phyloP scores from a whole-genome alignment of 805 yeast genomes.

The Pichia ethanolica region DNA sequence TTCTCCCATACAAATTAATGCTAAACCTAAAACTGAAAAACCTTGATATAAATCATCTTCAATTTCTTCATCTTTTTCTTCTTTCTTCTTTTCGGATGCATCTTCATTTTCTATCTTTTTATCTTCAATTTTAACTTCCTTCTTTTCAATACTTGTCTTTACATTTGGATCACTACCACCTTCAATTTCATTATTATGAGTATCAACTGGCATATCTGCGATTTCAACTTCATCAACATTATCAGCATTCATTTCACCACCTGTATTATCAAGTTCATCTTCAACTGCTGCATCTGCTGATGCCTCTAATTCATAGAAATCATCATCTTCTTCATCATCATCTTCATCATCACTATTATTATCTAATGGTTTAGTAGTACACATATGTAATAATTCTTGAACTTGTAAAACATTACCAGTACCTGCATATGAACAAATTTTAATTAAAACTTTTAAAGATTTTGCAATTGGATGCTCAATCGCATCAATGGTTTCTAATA shows the following conservation, averaged over 20 bases:
- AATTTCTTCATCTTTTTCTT: constrained; percentile 28
- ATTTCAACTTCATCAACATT: constrained; percentile 26
- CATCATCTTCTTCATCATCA: constrained; percentile 37
- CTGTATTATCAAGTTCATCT: constrained; percentile 17
- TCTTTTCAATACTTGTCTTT: neutral
- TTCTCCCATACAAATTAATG: constrained; percentile 94
- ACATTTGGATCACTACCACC: constrained; percentile 14
- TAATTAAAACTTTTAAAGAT: constrained; percentile 81
- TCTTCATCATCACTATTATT: constrained; percentile 53
- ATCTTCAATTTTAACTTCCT: constrained; percentile 13
- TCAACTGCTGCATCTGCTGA: constrained; percentile 17
- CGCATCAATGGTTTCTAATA: constrained; percentile 86
- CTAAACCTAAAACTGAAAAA: constrained; percentile 90
- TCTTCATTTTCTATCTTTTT: no score
- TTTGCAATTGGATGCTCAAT: constrained; percentile 91
- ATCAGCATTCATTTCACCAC: constrained; percentile 20
- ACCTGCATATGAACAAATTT: constrained; percentile 92
- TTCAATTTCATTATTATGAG: constrained; percentile 38
- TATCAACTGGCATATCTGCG: constrained; percentile 32
- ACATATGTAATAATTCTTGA: constrained; percentile 82
- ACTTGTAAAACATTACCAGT: constrained; percentile 95
- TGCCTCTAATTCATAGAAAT: constrained; percentile 6
- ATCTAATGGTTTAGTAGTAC: constrained; percentile 64
- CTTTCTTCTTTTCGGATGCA: constrained; percentile 17
- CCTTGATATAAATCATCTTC: constrained; percentile 64